Conservation (phyloP, 768 basidiomycete genomes). For the Xerocomellus dryophilus region DNA sequence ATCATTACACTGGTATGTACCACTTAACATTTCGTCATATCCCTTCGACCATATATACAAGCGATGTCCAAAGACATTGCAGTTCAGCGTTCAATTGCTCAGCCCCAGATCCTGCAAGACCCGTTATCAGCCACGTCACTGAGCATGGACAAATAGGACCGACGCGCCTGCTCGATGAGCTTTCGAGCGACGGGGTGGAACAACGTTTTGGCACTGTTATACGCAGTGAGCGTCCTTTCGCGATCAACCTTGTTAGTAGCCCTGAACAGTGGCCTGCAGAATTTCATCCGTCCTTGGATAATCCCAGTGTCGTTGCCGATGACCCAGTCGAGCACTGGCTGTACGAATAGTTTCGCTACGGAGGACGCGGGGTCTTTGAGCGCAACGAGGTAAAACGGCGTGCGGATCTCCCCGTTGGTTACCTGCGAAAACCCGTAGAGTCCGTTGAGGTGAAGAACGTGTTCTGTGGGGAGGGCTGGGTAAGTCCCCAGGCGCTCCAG, state of each 20-base stretch:
- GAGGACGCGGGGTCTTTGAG: conserved; percentile 37
- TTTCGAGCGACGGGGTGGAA: conserved; percentile 53
- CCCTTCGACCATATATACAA: too few relatives aligned
- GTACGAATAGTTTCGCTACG: conserved; percentile 32
- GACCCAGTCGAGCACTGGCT: conserved; percentile 45
- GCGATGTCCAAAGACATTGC: too few relatives aligned
- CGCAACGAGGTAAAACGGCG: conserved; percentile 50
- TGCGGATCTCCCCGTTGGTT: conserved; percentile 50
- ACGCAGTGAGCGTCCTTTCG: conserved; percentile 36
- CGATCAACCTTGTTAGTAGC: conserved; percentile 37
- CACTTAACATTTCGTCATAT: too few relatives aligned
- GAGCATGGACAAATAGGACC: not conserved
- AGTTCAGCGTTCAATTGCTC: not conserved
- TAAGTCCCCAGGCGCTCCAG: conserved; percentile 49
- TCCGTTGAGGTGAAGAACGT: conserved; percentile 41
- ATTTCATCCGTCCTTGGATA: conserved; percentile 55
- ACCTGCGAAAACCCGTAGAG: conserved; percentile 43
- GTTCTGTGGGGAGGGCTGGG: conserved; percentile 40
- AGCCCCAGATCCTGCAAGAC: conserved; percentile 26
- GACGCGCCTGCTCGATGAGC: conserved; percentile 46
- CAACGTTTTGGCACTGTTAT: conserved; percentile 27
- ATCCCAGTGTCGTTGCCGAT: conserved; percentile 40
- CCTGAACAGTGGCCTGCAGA: conserved; percentile 48
- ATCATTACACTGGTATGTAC: too few relatives aligned
- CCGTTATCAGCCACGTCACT: not conserved